Evolutionary conservation across 306 rosid genomes (phyloP).

Genomic region (Acmispon strigosus): DNA sequence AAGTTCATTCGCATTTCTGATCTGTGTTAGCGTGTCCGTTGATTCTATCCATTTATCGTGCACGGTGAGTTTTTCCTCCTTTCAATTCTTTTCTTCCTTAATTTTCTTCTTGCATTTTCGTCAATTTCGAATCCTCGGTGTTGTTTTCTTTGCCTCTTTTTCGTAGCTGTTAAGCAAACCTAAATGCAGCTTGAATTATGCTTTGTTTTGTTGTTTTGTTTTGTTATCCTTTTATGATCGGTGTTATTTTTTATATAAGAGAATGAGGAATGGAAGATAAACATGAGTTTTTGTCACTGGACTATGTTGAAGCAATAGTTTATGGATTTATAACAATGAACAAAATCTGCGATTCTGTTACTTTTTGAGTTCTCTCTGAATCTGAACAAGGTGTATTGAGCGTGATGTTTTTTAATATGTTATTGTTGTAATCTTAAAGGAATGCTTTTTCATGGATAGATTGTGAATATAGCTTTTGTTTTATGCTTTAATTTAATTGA

Average conservation of each 20-base stretch:
- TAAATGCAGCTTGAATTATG: conserved; percentile 34
- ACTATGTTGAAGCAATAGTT: background rate
- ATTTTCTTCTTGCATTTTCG: background rate
- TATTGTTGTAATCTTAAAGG: background rate
- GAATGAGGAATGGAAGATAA: background rate
- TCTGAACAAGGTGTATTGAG: background rate
- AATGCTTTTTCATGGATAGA: background rate
- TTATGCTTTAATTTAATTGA: background rate
- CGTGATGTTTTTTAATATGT: background rate
- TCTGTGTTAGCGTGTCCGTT: conserved; percentile 14
- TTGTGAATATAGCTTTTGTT: background rate
- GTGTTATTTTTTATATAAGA: conserved; percentile 14
- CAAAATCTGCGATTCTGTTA: background rate
- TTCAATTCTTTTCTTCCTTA: background rate
- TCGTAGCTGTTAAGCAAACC: conserved; percentile 15
- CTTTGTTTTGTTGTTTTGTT: background rate
- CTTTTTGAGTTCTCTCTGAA: background rate
- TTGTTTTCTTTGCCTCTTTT: background rate
- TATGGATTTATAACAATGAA: background rate
- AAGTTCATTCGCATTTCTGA: conserved; percentile 48
- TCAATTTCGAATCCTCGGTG: conserved; percentile 12
- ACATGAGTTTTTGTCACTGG: background rate
- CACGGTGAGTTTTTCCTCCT: conserved; percentile 36
- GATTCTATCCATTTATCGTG: conserved; percentile 20
- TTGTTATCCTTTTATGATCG: conserved; percentile 10